Evolutionary conservation across 179 eudicot species (phyloP).

Genomic region (Camellia oleifera): DNA sequence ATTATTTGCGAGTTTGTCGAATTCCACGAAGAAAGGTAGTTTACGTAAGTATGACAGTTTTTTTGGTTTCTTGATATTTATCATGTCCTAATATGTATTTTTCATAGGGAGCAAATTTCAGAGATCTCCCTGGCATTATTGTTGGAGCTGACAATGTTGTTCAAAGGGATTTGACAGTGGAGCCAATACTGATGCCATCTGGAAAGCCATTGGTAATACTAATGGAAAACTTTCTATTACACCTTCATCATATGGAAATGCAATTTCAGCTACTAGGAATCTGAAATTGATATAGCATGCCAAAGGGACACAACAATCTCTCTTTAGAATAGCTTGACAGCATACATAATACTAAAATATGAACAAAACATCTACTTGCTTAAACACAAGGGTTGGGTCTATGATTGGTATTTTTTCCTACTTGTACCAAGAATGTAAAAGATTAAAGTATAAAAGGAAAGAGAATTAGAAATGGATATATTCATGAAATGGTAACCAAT

Average conservation of each 20-base stretch:
- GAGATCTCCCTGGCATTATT: conserved; percentile 50
- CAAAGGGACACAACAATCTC: neutral
- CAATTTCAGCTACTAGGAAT: neutral
- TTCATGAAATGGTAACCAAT: no score
- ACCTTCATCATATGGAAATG: neutral
- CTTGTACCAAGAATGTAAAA: no score
- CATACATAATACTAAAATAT: no score
- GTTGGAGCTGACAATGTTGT: conserved; percentile 45
- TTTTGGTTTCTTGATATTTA: neutral
- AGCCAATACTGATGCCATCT: conserved; percentile 40
- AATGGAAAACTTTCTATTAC: neutral
- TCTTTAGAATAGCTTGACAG: no score
- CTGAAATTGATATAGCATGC: neutral
- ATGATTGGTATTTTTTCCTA: no score
- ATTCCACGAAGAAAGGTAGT: conserved; percentile 60
- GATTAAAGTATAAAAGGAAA: no score
- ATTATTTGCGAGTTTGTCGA: conserved; percentile 43
- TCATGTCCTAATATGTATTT: neutral
- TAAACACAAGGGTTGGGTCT: no score
- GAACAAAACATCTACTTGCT: no score
- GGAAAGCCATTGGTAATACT: conserved; percentile 45
- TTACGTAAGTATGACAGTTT: conserved; percentile 16
- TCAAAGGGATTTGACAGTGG: conserved; percentile 32
- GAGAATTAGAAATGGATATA: no score
- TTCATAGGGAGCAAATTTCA: conserved; percentile 54